phyloP scores from a whole-genome alignment of 345 rosid genomes.

The Eucalyptus melliodora region DNA sequence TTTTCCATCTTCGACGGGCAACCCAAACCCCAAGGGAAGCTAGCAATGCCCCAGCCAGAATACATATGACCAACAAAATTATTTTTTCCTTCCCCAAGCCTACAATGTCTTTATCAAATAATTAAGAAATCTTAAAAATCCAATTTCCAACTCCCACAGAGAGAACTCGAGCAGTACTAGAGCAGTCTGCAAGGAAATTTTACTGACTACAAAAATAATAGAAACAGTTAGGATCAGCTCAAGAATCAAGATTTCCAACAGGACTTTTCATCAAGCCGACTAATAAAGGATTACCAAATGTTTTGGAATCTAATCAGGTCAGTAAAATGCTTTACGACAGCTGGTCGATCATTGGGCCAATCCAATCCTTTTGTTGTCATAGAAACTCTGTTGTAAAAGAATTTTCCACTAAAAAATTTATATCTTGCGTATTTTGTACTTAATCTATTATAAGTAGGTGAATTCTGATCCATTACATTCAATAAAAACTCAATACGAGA shows the following conservation, averaged over 20 bases:
- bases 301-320: neutral
- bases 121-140: neutral
- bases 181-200: neutral
- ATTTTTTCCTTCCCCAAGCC: neutral
- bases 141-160: neutral
- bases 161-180: neutral
- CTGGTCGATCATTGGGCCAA: neutral
- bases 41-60: neutral
- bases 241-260: neutral
- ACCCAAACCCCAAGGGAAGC: neutral
- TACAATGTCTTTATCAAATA: neutral
- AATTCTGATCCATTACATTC: neutral
- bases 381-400: neutral
- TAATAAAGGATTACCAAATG: neutral
- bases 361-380: neutral
- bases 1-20: neutral
- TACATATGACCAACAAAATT: neutral
- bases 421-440: neutral
- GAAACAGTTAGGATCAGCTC: neutral
- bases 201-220: neutral
- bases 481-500: neutral
- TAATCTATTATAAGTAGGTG: neutral
- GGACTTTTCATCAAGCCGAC: neutral
- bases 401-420: neutral
- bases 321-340: neutral